Evolutionary conservation across 345 rosid genomes (phyloP), one percentile per base, ranked within the genome.

Genomic region (Populus alba): DNA sequence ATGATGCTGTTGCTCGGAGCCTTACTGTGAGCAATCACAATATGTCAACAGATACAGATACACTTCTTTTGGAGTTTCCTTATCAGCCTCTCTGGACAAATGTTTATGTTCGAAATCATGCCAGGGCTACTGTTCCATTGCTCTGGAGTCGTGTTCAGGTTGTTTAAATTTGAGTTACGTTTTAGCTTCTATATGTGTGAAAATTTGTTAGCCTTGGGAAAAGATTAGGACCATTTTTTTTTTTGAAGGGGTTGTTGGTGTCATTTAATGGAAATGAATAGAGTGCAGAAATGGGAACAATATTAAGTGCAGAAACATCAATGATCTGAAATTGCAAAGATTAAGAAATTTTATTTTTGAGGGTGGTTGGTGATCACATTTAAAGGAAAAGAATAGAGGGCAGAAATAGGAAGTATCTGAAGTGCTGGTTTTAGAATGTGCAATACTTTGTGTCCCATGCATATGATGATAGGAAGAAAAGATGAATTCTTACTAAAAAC

Each of bases 111-210:
- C 90, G 87, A 68, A 95, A 97, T 87, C 79, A 61, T 82, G 98
- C 97, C 16, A 91, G 95, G 85, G 99, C 98, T 71, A 82, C 97
- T 79, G 97, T 95, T 84, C 99, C 99, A 59, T 84, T 97, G 90
- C 90, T 94, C 75, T 97, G 99, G 99, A 97, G 99, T 77, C 97
- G 99, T 81, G 99, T 94, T 75, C 99, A 97, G 97, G 99, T 97
- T 86, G 83, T 87, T 84, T 73, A 78, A 65, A 11, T 65, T 82
- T 65, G 18, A 62, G 33, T 45, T 53, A 27, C 59, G 65, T 79
- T 10, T 37, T 77, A 38, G 20, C 27, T 20, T 70, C 47, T 68
- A 41, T 75, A 47, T 61, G 7, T 37, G 49, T 55, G 5, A 43
- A 23, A 59, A 59, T 25, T 9, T 59, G 2, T 59, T 59, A 59